phyloP scores from a whole-genome alignment of 1,139 yeast genomes.

The Suhomyces anneliseae region DNA sequence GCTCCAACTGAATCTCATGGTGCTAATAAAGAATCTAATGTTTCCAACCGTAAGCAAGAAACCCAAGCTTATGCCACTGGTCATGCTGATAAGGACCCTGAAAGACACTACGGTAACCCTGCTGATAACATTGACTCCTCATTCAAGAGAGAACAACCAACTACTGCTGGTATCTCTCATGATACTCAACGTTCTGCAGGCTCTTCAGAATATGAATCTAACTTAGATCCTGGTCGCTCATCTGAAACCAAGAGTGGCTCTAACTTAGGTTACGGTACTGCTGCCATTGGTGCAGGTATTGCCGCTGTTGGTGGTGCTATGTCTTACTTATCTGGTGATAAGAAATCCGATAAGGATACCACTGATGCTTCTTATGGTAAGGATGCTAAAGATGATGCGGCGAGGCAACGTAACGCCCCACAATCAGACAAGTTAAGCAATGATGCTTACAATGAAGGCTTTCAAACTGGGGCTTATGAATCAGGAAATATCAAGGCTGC shows the following conservation, averaged over 20 bases:
- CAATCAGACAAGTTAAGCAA: background rate
- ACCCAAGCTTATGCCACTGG: constrained; percentile 5
- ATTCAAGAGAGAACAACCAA: background rate
- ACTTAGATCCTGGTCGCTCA: background rate
- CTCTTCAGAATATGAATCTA: background rate
- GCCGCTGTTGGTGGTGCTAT: constrained; percentile 11
- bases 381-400: constrained; percentile 12
- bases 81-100: background rate
- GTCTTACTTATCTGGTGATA: constrained; percentile 6
- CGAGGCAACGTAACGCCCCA: constrained; percentile 8
- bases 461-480: constrained; percentile 7
- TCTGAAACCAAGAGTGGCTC: constrained; percentile 2
- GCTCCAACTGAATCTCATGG: background rate
- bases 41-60: constrained; percentile 2
- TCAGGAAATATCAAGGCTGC: constrained; percentile 2
- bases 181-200: background rate
- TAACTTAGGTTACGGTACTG: constrained; percentile 4
- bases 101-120: background rate
- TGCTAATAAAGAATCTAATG: constrained; percentile 1
- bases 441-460: constrained; percentile 2
- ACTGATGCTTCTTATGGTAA: constrained; percentile 16
- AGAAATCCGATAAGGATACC: background rate
- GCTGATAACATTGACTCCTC: constrained; percentile 3
- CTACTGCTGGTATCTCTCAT: background rate
- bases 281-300: constrained; percentile 6